Evolutionary conservation across 2,329 filamentous ascomycete species (phyloP), one percentile per base, ranked within the genome.

Genomic region (Colletotrichum karsti): DNA sequence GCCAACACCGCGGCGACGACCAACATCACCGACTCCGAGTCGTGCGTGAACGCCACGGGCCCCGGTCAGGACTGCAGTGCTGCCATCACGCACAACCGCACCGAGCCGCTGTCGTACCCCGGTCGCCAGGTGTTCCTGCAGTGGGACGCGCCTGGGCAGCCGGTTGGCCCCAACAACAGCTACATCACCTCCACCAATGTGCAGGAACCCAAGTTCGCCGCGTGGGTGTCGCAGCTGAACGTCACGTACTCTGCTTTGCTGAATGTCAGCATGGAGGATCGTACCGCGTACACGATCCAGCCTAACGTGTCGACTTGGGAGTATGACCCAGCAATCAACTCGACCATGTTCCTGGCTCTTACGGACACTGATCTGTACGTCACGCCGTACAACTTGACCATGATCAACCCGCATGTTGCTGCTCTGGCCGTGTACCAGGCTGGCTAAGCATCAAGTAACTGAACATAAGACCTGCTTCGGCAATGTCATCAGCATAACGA

Each of bases 161-260:
- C 85, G 0, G 86, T 95, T 3, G 93, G 93, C 0, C 93, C 93
- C 1, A 95, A 97, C 79, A 94, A 93, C 81, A 92, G 89, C 75
- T 97, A 97, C 76, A 81, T 94, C 54, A 95, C 93, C 0, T 77
- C 79, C 3, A 88, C 85, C 1, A 82, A 83, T 0, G 92, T 91
- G 0, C 84, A 84, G 2, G 73, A 77, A 4, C 91, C 93, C 0
- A 79, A 82, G 64, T 97, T 87, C 71, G 93, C 93, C 0, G 87
- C 89, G 0, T 97, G 93, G 92, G 91, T 93, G 1, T 87, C 85
- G 1, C 93, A 96, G 82, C 82, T 96, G 18, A 94, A 93, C 70
- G 83, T 92, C 12, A 96, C 93, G 0, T 93, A 92, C 75, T 86
- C 90, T 1, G 82, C 85, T 0, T 76, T 93, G n/a, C 77, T 79